phyloP scores from a whole-genome alignment of 2,329 filamentous ascomycete species.

The Cladosporium sp. region DNA sequence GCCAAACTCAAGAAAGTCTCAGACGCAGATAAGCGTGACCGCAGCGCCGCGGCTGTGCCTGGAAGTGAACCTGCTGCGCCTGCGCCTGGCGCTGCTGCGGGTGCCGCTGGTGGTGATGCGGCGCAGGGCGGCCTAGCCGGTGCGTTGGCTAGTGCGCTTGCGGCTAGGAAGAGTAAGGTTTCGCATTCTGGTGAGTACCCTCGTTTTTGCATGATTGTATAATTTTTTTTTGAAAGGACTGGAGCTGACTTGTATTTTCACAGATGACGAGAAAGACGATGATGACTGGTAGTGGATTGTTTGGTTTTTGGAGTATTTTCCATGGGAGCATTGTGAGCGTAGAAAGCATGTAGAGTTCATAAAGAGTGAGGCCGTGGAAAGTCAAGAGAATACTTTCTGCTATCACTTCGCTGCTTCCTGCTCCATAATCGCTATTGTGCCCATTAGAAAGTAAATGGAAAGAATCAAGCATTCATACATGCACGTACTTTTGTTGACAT shows the following conservation, averaged over 20 bases:
- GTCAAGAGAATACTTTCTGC: no score
- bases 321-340: background rate
- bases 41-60: slow-evolving; percentile 60
- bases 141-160: slow-evolving; percentile 72
- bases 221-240: background rate
- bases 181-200: slow-evolving; percentile 79
- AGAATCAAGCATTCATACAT: no score
- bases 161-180: slow-evolving; percentile 86
- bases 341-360: no score
- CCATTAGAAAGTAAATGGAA: no score
- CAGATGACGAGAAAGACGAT: slow-evolving; percentile 72
- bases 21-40: slow-evolving; percentile 63
- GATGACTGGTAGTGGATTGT: slow-evolving; percentile 60
- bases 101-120: slow-evolving; percentile 46
- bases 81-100: slow-evolving; percentile 47
- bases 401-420: no score
- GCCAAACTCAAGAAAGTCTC: slow-evolving; percentile 69
- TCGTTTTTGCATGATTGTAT: slow-evolving; percentile 15
- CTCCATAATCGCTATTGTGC: no score
- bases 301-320: background rate
- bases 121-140: slow-evolving; percentile 42
- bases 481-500: no score
- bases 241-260: slow-evolving; percentile 1
- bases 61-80: slow-evolving; percentile 50
- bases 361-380: no score